Conservation (phyloP, 2,329 filamentous ascomycete genomes). For the Beauveria varroae region DNA sequence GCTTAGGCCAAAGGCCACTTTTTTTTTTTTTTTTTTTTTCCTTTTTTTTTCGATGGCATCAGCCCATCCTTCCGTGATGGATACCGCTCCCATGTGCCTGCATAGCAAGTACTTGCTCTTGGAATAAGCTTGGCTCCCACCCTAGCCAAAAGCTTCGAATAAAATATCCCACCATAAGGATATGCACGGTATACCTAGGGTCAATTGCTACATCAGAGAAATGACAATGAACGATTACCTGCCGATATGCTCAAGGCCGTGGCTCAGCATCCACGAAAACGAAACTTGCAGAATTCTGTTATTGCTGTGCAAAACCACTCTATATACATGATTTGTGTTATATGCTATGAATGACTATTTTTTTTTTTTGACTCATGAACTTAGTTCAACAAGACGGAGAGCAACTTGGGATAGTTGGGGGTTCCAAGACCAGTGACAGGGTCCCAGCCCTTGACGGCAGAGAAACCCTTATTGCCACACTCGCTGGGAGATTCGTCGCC, state of each 20-base stretch:
- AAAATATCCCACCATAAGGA: not conserved
- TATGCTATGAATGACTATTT: too few species aligned
- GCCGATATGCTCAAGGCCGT: too few species aligned
- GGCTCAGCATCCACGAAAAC: too few species aligned
- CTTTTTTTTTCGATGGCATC: too few species aligned
- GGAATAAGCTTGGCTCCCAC: not conserved
- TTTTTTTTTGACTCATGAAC: too few species aligned
- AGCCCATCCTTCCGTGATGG: not conserved
- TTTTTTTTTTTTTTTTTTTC: too few species aligned
- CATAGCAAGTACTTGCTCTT: not conserved
- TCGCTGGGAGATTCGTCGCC: not conserved
- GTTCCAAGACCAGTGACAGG: constrained; percentile 7
- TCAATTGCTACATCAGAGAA: not conserved
- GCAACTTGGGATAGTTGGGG: constrained; percentile 10
- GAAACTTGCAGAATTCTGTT: too few species aligned
- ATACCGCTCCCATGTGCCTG: not conserved
- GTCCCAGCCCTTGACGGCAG: constrained; percentile 9
- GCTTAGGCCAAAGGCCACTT: too few species aligned
- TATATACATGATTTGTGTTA: too few species aligned
- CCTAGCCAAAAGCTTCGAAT: not conserved
- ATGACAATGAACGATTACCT: not conserved
- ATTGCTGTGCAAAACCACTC: too few species aligned
- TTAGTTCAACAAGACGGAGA: not conserved
- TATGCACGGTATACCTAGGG: not conserved
- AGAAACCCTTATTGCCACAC: not conserved